Percentiles rank a stretch among this genome's conserved stretches.
Evolutionary conservation across 2,329 filamentous ascomycete genomes (phyloP).

Genomic region (Truncatella angustata): DNA sequence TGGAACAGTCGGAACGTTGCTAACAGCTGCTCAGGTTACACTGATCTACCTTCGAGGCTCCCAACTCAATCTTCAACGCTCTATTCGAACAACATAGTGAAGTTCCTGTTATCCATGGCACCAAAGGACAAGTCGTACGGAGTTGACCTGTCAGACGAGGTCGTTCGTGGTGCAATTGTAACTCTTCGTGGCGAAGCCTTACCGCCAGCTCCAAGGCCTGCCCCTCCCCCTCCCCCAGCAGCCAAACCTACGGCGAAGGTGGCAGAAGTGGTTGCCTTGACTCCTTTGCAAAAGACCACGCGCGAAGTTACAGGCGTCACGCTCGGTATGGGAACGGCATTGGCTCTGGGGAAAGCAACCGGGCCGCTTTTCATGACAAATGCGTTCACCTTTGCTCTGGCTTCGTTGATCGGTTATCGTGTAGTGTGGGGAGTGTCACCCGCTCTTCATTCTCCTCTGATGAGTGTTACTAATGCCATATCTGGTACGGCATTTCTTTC

Average conservation of each 20-base stretch:
- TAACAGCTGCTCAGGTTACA: slow-evolving; percentile 59
- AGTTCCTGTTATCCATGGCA: slow-evolving; percentile 78
- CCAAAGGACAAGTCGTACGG: slow-evolving; percentile 78
- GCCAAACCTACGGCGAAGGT: slow-evolving; percentile 36
- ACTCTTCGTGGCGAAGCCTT: slow-evolving; percentile 75
- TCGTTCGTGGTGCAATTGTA: slow-evolving; percentile 81
- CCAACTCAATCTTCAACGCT: slow-evolving; percentile 87
- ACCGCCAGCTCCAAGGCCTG: slow-evolving; percentile 70
- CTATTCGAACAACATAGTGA: slow-evolving; percentile 93
- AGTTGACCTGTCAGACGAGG: slow-evolving; percentile 78
- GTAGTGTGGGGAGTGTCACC: slow-evolving; percentile 85
- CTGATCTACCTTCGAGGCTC: slow-evolving; percentile 80
- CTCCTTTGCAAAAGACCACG: slow-evolving; percentile 77
- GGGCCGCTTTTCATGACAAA: slow-evolving; percentile 86
- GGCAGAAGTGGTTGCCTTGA: slow-evolving; percentile 63
- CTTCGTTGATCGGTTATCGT: slow-evolving; percentile 82
- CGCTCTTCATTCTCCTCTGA: slow-evolving; percentile 81
- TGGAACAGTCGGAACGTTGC: not conserved
- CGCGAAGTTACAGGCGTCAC: slow-evolving; percentile 74
- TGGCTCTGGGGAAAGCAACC: slow-evolving; percentile 78
- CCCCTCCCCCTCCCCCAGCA: slow-evolving; percentile 51
- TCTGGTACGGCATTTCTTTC: slow-evolving; percentile 50
- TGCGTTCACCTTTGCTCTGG: slow-evolving; percentile 79
- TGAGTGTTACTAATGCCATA: slow-evolving; percentile 93
- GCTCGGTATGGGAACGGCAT: slow-evolving; percentile 71